Percentiles rank a stretch among this genome's conserved stretches.
phyloP scores from a whole-genome alignment of 306 rosid species.

The Rosa lucieae region DNA sequence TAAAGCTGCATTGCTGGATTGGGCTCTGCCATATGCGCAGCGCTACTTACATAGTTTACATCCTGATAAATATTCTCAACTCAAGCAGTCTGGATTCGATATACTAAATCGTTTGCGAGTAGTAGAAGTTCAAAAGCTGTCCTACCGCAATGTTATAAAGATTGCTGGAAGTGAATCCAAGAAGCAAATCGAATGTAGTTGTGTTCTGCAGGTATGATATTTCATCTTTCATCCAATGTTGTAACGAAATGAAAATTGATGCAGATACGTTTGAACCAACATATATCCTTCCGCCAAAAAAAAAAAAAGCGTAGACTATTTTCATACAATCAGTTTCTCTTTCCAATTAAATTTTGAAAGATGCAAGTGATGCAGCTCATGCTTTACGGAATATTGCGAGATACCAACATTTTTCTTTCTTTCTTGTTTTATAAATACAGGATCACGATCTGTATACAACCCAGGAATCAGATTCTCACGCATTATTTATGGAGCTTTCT shows the following conservation, averaged over 20 bases:
- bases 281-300: not conserved
- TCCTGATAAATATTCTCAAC: conserved; percentile 53
- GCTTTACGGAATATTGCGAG: not conserved
- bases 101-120: conserved; percentile 51
- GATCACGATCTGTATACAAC: conserved; percentile 58
- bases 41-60: conserved; percentile 67
- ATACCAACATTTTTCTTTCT: conserved; percentile 3
- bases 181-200: conserved; percentile 53
- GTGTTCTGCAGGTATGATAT: conserved; percentile 73
- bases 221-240: not conserved
- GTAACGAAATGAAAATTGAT: not conserved
- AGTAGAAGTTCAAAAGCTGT: conserved; percentile 75
- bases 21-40: conserved; percentile 90
- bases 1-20: conserved; percentile 64
- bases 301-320: not conserved
- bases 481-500: conserved; percentile 85
- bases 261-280: not conserved
- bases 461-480: conserved; percentile 62
- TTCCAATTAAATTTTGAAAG: not conserved
- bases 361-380: not conserved
- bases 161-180: conserved; percentile 46
- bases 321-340: not conserved
- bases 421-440: conserved; percentile 36
- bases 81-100: conserved; percentile 67
- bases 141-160: conserved; percentile 71